phyloP scores from a whole-genome alignment of 2,329 filamentous ascomycete species.

The Triangularia setosa region DNA sequence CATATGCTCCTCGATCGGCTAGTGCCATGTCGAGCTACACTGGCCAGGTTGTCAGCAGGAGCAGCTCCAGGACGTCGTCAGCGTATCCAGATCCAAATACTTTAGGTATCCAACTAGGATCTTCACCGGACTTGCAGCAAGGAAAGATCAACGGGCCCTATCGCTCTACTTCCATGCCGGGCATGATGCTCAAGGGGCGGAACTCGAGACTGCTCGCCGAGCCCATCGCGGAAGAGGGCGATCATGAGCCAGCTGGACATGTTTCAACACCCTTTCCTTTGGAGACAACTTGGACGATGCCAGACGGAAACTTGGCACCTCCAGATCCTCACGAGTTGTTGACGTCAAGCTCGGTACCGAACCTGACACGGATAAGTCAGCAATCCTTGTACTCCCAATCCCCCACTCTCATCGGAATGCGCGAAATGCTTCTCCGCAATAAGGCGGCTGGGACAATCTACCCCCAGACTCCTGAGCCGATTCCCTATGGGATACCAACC shows the following conservation, averaged over 20 bases:
- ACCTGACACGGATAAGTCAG: constrained; percentile 22
- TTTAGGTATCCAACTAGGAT: not conserved
- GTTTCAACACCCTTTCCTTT: not conserved
- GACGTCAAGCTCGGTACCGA: constrained; percentile 19
- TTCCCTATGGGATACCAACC: constrained; percentile 22
- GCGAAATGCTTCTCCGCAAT: constrained; percentile 51
- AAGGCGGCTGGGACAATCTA: constrained; percentile 43
- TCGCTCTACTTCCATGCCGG: constrained; percentile 24
- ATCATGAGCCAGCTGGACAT: constrained; percentile 15
- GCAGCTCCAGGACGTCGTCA: constrained; percentile 26
- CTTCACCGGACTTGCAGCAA: constrained; percentile 9
- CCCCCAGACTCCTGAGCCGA: constrained; percentile 21
- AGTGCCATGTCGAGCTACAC: constrained; percentile 29
- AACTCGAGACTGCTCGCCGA: constrained; percentile 31
- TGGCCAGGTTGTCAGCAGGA: constrained; percentile 25
- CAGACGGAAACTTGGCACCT: constrained; percentile 20
- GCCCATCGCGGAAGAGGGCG: constrained; percentile 44
- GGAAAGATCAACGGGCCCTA: constrained; percentile 11
- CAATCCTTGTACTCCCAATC: constrained; percentile 43
- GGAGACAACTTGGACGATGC: not conserved
- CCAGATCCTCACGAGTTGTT: constrained; percentile 20
- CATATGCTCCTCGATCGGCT: constrained; percentile 31
- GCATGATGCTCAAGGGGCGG: constrained; percentile 21
- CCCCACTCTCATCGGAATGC: constrained; percentile 53
- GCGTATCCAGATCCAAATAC: constrained; percentile 7